Base-by-base conservation (phyloP, 345 rosid species). In the Dovyalis caffra region DNA sequence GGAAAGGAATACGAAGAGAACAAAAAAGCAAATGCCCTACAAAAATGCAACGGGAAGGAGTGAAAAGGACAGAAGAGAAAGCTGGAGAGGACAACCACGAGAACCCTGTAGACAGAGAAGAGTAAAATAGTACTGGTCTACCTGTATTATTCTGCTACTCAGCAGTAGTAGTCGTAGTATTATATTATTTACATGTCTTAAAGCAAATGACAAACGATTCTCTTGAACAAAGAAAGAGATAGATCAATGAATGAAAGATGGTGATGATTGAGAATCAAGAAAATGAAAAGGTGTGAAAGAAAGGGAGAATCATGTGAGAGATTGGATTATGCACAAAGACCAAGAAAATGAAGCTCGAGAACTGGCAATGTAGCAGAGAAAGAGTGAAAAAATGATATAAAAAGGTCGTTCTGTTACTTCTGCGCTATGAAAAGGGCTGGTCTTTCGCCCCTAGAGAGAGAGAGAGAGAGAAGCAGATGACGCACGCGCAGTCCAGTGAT, bases 131-230 rank as follows among this genome's bases (percentile, higher is more conserved):
- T 15, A 61, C 5, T 40, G 11, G 38, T 28, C 60, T 23, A n/a
- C 28, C 60, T n/a, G 60, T 23, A 56, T 10, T n/a, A 56, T 56
- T 56, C 60, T n/a, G 60, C n/a, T 56, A n/a, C 60, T 1, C 33
- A 16, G 3, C 14, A 62, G 65, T 56, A 56, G 61, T 20, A 15
- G n/a, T n/a, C n/a, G 15, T 7, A 64, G 40, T 64, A 45, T 38
- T 28, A 14, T 64, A 7, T 38, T 23, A n/a, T 38, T 37, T 69
- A 69, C 80, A 79, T 79, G 84, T 82, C 81, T 76, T 74, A 58
- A 82, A 63, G 79, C 74, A 74, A 71, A 65, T 77, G 60, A 29
- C 49, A 68, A 72, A 72, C 68, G 83, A 80, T 80, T 80, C 81
- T 71, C 31, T 69, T 60, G 5, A 32, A 37, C 65, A 69, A 56